Base-by-base conservation (phyloP, 768 basidiomycete species). In the Suillus subalutaceus region DNA sequence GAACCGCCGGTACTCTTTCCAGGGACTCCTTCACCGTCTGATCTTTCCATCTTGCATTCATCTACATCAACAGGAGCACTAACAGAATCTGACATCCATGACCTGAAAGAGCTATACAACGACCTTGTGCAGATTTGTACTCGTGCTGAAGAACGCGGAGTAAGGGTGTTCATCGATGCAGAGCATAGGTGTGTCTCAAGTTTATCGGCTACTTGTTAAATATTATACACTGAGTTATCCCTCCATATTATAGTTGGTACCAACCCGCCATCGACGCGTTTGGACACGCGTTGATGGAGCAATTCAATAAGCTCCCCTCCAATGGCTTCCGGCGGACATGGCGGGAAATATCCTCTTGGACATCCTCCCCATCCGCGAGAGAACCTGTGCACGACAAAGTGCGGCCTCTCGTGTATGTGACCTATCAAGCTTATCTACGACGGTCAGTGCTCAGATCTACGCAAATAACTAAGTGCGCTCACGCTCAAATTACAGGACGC, bases 391-490 rank as follows among this genome's bases (percentile, higher is more conserved):
- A 52, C 8, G 63, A 48, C 5, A 63, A 68, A n/a, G 77, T 86
- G 6, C 87, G 88, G 63, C 93, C 94, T 0, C 79, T 94, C 5
- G 78, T 95, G 1, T 96, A 96, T 75, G 89, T 86, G 2, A 97
- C 96, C 0, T 94, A 89, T 78, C 96, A 98, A 74, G 91, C 94
- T 0, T 97, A 97, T 77, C 85, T 97, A 30, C 86, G 86, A 52
- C 83, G 94, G 88, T 90, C 64, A 38, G 79, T 68, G n/a, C 20
- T 58, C 37, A 57, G 6, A 57, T 30, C 8, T 32, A 23, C 10
- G 2, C 12, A 50, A 6, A 35, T 40, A 40, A 41, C 35, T 55
- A 30, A 53, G 52, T 43, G 10, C 43, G 38, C 59, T 26, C 30
- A 43, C 18, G 64, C 41, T 53, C 35, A 30, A 62, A 62, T 35